These are phyloP conservation scores for Fibroporia radiculosa DNA, from an alignment of 768 basidiomycete species.

Conservation along the genomic window DNA sequence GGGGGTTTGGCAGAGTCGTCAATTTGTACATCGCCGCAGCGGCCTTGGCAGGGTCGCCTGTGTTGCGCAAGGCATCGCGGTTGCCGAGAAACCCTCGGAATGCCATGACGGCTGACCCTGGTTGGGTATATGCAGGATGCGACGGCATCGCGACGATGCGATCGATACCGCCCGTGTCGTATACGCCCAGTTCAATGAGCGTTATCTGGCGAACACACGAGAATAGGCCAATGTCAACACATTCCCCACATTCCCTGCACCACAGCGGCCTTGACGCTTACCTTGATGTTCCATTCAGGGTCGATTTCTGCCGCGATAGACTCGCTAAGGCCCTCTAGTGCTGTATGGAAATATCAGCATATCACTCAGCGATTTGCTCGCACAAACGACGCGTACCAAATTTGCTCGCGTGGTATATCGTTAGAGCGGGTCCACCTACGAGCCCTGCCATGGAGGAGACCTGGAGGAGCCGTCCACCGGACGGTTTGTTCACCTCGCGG, in stretches of 20 bases:
- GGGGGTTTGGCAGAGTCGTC: slow-evolving; percentile 9
- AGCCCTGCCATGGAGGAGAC: slow-evolving; percentile 23
- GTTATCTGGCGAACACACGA: slow-evolving; percentile 8
- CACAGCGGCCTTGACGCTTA: slow-evolving; percentile 9
- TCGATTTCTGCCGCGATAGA: slow-evolving; percentile 33
- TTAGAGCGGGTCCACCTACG: slow-evolving; percentile 1
- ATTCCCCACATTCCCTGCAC: neutral
- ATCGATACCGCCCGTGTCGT: slow-evolving; percentile 7
- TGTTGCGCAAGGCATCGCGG: neutral
- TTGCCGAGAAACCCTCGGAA: neutral
- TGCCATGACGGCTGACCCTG: neutral
- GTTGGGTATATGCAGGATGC: slow-evolving; percentile 14
- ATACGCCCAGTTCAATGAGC: slow-evolving; percentile 14
- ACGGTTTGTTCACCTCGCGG: slow-evolving; percentile 29
- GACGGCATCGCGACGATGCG: neutral
- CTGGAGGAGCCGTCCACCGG: slow-evolving; percentile 30
- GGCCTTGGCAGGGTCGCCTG: slow-evolving; percentile 15
- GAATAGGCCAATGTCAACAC: neutral
- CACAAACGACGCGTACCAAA: neutral
- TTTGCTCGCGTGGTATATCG: slow-evolving; percentile 10
- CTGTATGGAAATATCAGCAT: slow-evolving; percentile 5
- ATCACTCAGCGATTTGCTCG: slow-evolving; percentile 15
- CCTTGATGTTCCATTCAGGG: slow-evolving; percentile 42
- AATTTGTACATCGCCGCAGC: slow-evolving; percentile 14
- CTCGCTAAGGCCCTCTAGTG: slow-evolving; percentile 29